Conservation (phyloP, 495 filamentous ascomycete species). For the Glonium stellatum region DNA sequence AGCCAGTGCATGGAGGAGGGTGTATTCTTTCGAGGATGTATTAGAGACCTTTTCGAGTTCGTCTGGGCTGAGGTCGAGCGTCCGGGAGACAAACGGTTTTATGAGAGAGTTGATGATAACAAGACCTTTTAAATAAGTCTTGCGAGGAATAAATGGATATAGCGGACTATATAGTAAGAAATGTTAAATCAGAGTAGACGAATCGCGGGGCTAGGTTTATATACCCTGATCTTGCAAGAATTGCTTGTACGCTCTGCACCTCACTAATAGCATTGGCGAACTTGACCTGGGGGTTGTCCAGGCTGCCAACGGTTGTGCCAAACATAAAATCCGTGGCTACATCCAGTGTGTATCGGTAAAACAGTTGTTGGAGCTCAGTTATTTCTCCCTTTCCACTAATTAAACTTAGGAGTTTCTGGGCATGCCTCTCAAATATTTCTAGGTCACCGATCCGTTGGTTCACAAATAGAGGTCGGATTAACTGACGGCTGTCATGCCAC, state of each 20-base stretch:
- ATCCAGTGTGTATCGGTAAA: not conserved
- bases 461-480: not conserved
- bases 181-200: no score
- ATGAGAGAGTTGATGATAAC: not conserved
- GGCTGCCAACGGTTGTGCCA: not conserved
- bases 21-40: not conserved
- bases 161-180: no score
- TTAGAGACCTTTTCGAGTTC: not conserved
- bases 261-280: not conserved
- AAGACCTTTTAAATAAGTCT: not conserved
- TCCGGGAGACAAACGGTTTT: not conserved
- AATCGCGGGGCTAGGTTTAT: not conserved
- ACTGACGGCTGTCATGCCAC: not conserved
- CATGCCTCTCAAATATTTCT: not conserved
- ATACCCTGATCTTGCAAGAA: not conserved
- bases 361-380: not conserved
- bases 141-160: not conserved
- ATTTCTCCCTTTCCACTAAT: not conserved
- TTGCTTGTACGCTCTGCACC: not conserved
- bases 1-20: slow-evolving; percentile 1
- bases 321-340: slow-evolving; percentile 1
- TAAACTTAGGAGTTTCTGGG: not conserved
- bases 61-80: not conserved
- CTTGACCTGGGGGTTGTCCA: not conserved
- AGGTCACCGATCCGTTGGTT: slow-evolving; percentile 1